These are phyloP conservation scores for Neurospora sp. DNA, from an alignment of 495 filamentous ascomycete species.

Conservation along the genomic window DNA sequence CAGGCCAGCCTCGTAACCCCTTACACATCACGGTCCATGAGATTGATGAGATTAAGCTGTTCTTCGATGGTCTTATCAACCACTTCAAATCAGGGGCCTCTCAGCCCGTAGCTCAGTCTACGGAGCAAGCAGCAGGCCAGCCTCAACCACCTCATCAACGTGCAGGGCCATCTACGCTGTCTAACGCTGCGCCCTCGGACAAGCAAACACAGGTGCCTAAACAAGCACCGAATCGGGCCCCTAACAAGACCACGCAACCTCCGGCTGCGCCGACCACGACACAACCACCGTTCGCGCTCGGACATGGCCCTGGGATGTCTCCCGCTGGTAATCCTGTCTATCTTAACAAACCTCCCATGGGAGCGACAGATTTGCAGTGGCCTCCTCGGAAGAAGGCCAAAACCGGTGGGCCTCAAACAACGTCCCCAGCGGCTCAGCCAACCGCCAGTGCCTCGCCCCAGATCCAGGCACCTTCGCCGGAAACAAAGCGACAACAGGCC, in stretches of 20 bases:
- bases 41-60: constrained; percentile 37
- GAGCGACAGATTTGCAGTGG: constrained; percentile 40
- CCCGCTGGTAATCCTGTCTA: constrained; percentile 60
- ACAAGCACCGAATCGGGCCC: constrained; percentile 35
- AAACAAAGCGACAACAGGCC: constrained; percentile 33
- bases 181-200: constrained; percentile 60
- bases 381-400: constrained; percentile 46
- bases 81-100: constrained; percentile 6
- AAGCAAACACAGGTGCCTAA: constrained; percentile 49
- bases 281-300: constrained; percentile 54
- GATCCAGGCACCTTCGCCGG: constrained; percentile 35
- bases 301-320: constrained; percentile 50
- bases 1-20: constrained; percentile 28
- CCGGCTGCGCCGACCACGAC: constrained; percentile 54
- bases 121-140: constrained; percentile 7
- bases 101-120: constrained; percentile 11
- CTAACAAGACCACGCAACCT: constrained; percentile 35
- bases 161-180: constrained; percentile 23
- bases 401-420: constrained; percentile 21
- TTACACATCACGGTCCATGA: constrained; percentile 50
- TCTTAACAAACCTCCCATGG: constrained; percentile 32
- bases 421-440: constrained; percentile 16
- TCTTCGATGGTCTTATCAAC: constrained; percentile 22
- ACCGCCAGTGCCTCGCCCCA: constrained; percentile 37
- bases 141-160: constrained; percentile 20